Percentiles rank a stretch among this genome's conserved stretches.
These are phyloP conservation scores for Mortierella sp. DNA, from an alignment of 371 early-diverging fungal genomes.

Conservation along the genomic window DNA sequence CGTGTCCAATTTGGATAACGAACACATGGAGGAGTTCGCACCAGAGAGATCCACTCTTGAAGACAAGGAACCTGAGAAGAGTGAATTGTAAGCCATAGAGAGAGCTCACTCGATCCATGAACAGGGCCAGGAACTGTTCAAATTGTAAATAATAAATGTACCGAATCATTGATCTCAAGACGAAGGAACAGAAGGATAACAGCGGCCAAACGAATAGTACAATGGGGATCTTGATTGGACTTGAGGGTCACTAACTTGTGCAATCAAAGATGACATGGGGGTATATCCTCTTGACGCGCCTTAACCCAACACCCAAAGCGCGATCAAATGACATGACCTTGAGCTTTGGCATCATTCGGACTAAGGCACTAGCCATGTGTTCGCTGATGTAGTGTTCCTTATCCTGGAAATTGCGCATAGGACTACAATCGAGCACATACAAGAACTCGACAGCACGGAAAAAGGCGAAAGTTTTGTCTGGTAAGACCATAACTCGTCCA, in stretches of 20 bases:
- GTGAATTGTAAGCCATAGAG: no score
- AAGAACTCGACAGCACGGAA: conserved; percentile 26
- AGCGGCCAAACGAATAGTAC: no score
- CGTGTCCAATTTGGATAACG: conserved; percentile 44
- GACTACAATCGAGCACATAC: conserved; percentile 2
- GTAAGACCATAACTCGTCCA: not conserved
- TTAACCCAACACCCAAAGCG: conserved; percentile 5
- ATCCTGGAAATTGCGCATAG: not conserved
- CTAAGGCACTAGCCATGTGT: conserved; percentile 23
- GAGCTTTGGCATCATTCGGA: conserved; percentile 25
- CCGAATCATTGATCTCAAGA: no score
- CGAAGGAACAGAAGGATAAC: no score
- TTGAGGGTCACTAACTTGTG: no score
- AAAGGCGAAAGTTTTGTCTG: conserved; percentile 14
- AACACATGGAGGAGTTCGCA: conserved; percentile 46
- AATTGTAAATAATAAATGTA: no score
- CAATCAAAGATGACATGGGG: conserved; percentile 6
- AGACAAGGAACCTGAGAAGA: no score
- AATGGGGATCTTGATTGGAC: no score
- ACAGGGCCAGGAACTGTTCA: no score
- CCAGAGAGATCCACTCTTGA: no score
- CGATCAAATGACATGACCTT: conserved; percentile 22
- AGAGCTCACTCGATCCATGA: no score
- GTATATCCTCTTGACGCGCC: conserved; percentile 5
- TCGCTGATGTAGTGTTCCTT: conserved; percentile 10